Evolutionary conservation across 179 eudicot genomes (phyloP).

Genomic region (Camellia oleifera): DNA sequence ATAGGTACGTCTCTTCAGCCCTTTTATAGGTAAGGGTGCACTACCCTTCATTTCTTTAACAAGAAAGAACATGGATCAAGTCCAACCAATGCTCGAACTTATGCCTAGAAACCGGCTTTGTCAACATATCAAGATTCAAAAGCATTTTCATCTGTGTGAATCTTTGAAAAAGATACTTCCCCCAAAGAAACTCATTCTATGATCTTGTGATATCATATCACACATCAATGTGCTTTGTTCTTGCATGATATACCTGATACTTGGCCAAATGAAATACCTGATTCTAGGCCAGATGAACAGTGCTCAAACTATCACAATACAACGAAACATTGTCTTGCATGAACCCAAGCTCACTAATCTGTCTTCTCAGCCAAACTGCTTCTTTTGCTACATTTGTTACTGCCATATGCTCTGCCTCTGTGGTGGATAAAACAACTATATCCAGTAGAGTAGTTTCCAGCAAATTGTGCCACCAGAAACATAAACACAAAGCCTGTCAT

Average conservation of each 20-base stretch:
- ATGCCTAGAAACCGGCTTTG: neutral
- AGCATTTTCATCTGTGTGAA: neutral
- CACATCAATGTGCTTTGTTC: constrained; percentile 5
- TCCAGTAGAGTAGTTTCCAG: neutral
- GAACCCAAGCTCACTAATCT: neutral
- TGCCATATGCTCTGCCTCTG: no score
- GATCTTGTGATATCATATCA: neutral
- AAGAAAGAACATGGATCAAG: neutral
- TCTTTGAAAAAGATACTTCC: no score
- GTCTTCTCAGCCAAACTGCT: neutral
- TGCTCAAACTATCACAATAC: neutral
- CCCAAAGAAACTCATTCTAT: neutral
- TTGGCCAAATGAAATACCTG: neutral
- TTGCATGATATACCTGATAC: neutral
- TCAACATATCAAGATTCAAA: neutral
- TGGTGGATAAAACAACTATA: no score
- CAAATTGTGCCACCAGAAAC: neutral
- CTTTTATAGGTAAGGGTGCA: neutral
- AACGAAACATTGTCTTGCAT: neutral
- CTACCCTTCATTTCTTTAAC: neutral
- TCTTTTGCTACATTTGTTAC: neutral
- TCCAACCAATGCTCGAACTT: neutral
- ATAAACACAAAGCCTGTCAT: neutral
- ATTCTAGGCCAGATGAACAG: neutral
- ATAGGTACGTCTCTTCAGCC: no score